Base-by-base conservation (phyloP, 257 asterid genomes). In the Solanum medicagineum region DNA sequence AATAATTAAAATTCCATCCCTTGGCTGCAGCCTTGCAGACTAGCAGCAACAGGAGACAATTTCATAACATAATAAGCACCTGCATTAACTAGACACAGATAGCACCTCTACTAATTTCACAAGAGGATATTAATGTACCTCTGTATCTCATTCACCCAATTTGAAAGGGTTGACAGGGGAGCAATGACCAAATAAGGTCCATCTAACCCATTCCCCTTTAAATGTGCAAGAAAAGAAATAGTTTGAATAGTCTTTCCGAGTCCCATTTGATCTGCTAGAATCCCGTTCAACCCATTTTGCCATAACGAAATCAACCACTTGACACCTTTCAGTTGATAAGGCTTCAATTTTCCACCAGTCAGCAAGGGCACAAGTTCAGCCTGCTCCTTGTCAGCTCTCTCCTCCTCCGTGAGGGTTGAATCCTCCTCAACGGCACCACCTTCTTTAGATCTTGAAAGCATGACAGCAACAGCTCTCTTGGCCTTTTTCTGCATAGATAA, bases 201-300 rank as follows among this genome's bases (percentile, higher is more conserved):
- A 87, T 93, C 93, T 87, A 97, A 86, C 56, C 96, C 98, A 87
- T 97, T 97, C 85, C 99, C 99, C 89, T 95, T 95, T 29, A 97
- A 94, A 90, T 97, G 99, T 82, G 99, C 92, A 83, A 97, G 98
- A 90, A 97, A 97, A 85, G 94, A 96, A 91, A 97, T 93, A 49
- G 98, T 97, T 86, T 97, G 99, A 89, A 97, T 95, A 53, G 99
- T 97, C 94, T 97, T 95, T 9, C 99, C 99, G 57, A 97, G 98
- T 75, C 99, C 99, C 99, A 97, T 97, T 90, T 97, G 99, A 93
- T 97, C 99, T 51, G 99, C 99, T 53, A 95, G 98, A 89, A 97
- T 97, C 73, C 99, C 99, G 85, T 97, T 97, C 83, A 97, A 84
- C 80, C 99, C 99, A 89, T 97, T 97, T 91, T 97, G 99, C 99